phyloP scores from a whole-genome alignment of 345 rosid genomes.

The Erucastrum elatum region DNA sequence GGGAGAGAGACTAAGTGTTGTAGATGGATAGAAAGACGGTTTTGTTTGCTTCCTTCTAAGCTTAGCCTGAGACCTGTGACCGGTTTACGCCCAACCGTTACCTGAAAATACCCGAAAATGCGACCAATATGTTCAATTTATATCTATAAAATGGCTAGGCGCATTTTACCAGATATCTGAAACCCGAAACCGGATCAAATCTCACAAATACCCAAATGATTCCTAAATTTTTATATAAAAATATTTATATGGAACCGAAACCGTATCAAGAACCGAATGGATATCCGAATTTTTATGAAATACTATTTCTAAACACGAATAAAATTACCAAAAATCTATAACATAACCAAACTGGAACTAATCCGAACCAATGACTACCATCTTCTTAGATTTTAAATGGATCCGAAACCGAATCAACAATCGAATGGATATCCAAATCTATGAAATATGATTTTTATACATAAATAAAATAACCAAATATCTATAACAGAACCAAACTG shows the following conservation, averaged over 20 bases:
- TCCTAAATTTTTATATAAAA: background rate
- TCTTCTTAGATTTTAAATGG: no score
- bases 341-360: no score
- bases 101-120: conserved; percentile 45
- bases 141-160: background rate
- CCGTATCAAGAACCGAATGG: no score
- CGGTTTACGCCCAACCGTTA: conserved; percentile 93
- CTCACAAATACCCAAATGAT: background rate
- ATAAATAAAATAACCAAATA: no score
- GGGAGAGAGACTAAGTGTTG: conserved; percentile 97
- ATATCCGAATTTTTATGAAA: no score
- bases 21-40: conserved; percentile 83
- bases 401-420: background rate
- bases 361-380: no score
- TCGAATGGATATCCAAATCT: background rate
- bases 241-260: background rate
- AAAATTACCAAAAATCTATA: no score
- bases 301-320: no score
- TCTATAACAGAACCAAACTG: no score
- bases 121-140: conserved; percentile 12
- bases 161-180: no score
- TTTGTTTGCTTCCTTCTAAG: conserved; percentile 85
- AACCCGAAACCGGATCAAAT: background rate
- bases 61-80: conserved; percentile 88
- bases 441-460: background rate